Evolutionary conservation across 169 alveolate genomes (phyloP).

Genomic region (Plasmodium coatneyi): DNA sequence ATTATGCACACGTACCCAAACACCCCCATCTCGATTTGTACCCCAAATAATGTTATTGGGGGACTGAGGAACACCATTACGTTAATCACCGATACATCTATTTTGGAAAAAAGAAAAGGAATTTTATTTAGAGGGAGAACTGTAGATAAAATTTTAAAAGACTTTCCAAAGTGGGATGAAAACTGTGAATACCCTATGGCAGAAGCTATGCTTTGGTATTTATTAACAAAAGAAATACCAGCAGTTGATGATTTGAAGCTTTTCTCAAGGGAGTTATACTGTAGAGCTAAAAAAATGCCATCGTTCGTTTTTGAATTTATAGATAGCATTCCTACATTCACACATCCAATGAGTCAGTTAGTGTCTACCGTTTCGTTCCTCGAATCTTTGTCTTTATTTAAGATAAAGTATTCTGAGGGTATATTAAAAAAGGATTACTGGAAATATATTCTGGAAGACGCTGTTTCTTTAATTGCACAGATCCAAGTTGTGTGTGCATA

Average conservation of each 20-base stretch:
- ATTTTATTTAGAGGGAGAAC: conserved; percentile 91
- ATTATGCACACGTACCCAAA: conserved; percentile 66
- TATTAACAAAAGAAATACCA: conserved; percentile 94
- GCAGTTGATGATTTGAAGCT: conserved; percentile 80
- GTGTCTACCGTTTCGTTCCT: conserved; percentile 91
- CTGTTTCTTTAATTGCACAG: conserved; percentile 86
- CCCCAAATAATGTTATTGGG: conserved; percentile 72
- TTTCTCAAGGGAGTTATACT: conserved; percentile 85
- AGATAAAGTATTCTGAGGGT: conserved; percentile 82
- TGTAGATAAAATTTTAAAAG: conserved; percentile 87
- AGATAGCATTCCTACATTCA: conserved; percentile 86
- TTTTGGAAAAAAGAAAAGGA: conserved; percentile 92
- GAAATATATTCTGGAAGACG: conserved; percentile 92
- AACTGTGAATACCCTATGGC: conserved; percentile 91
- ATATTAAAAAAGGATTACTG: conserved; percentile 89
- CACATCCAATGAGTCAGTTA: conserved; percentile 97
- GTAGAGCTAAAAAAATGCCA: conserved; percentile 86
- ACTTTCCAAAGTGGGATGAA: conserved; percentile 85
- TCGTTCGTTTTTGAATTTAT: conserved; percentile 86
- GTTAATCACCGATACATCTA: conserved; percentile 93
- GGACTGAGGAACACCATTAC: conserved; percentile 95
- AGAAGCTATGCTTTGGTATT: conserved; percentile 95
- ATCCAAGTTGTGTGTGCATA: conserved; percentile 81
- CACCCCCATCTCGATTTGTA: conserved; percentile 75
- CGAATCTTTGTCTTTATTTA: conserved; percentile 89